These are phyloP conservation scores for Lunasporangiospora selenospora DNA, from an alignment of 192 early-diverging fungal species.

Conservation along the genomic window DNA sequence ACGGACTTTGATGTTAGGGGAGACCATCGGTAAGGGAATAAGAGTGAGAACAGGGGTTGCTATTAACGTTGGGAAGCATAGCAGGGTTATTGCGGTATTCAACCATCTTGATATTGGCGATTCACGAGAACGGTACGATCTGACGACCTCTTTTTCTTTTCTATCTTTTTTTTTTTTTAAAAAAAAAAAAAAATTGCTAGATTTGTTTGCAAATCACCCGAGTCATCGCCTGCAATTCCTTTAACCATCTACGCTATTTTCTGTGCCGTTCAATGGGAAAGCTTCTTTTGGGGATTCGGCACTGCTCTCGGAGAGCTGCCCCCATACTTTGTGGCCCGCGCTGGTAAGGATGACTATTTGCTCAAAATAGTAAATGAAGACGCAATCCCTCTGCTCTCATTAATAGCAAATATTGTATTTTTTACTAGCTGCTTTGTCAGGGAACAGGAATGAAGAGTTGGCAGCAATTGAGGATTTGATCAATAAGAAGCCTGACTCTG, in stretches of 20 bases:
- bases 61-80: background rate
- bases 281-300: slow-evolving; percentile 93
- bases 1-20: slow-evolving; percentile 79
- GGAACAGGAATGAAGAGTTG: slow-evolving; percentile 57
- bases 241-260: slow-evolving; percentile 70
- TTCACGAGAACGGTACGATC: background rate
- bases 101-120: background rate
- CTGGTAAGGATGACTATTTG: slow-evolving; percentile 54
- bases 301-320: slow-evolving; percentile 94
- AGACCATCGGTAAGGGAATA: slow-evolving; percentile 60
- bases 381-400: background rate
- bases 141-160: slow-evolving; percentile 5
- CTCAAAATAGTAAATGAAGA: too few species aligned
- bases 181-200: slow-evolving; percentile 15
- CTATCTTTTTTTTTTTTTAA: slow-evolving; percentile 13
- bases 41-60: background rate
- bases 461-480: slow-evolving; percentile 50
- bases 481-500: slow-evolving; percentile 54
- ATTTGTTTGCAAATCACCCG: slow-evolving; percentile 42
- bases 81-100: slow-evolving; percentile 1
- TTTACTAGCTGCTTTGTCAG: slow-evolving; percentile 57
- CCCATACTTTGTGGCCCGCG: slow-evolving; percentile 93
- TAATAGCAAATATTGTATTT: background rate
- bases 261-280: slow-evolving; percentile 75
- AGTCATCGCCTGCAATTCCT: slow-evolving; percentile 12